Evolutionary conservation across 148 eudicot species (phyloP).

Genomic region (Amaranthus cruentus): DNA sequence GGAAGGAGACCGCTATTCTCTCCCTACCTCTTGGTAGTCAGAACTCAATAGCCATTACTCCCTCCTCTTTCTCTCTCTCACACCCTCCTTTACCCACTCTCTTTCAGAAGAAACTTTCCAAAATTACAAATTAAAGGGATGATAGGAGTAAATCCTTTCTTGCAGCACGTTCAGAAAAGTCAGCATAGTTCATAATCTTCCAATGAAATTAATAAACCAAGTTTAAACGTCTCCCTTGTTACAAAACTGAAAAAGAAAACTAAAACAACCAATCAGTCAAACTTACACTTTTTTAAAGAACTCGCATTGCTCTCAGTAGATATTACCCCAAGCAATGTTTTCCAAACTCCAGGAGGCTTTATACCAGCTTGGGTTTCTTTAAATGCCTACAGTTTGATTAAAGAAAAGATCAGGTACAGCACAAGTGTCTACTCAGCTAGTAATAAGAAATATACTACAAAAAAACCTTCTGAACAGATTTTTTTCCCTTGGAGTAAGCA

Average conservation of each 20-base stretch:
- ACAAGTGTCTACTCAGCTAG: neutral
- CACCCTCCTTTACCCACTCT: too few species aligned
- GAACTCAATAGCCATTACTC: too few species aligned
- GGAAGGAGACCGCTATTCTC: too few species aligned
- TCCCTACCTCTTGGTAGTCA: too few species aligned
- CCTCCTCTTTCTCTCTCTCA: too few species aligned
- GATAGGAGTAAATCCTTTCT: too few species aligned
- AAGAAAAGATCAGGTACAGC: neutral
- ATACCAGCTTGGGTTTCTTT: constrained; percentile 43
- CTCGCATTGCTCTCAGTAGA: constrained; percentile 48
- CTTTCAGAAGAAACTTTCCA: too few species aligned
- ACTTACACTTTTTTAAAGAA: constrained; percentile 52
- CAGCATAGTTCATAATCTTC: too few species aligned
- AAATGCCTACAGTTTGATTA: constrained; percentile 50
- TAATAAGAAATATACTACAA: neutral
- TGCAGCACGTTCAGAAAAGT: too few species aligned
- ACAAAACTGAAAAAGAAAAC: neutral
- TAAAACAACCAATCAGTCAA: constrained; percentile 1
- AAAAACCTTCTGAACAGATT: neutral
- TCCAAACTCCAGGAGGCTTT: constrained; percentile 82
- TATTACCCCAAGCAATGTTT: constrained; percentile 57
- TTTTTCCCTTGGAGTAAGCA: neutral
- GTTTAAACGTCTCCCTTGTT: neutral
- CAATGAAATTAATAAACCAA: neutral
- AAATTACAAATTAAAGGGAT: too few species aligned